Conservation (phyloP, 495 filamentous ascomycete species). For the Chaetomium tenue region DNA sequence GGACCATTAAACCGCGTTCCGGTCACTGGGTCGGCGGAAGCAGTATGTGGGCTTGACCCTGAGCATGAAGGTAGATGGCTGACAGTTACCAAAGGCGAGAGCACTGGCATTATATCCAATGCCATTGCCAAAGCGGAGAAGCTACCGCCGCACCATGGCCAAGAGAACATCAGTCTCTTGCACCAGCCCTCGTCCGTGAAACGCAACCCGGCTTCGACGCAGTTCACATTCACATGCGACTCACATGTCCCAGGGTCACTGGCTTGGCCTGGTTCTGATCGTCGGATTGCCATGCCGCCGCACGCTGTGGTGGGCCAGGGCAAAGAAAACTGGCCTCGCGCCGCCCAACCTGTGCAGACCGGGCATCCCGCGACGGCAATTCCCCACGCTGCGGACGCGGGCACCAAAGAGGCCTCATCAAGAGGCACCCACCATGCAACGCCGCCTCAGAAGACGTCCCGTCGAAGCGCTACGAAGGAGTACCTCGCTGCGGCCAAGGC, state of each 20-base stretch:
- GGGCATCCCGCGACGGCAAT: slow-evolving; percentile 5
- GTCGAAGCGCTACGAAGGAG: slow-evolving; percentile 26
- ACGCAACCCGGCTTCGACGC: slow-evolving; percentile 63
- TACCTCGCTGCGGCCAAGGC: slow-evolving; percentile 36
- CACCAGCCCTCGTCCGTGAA: slow-evolving; percentile 64
- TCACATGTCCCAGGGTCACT: slow-evolving; percentile 50
- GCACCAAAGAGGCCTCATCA: slow-evolving; percentile 19
- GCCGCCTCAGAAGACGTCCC: slow-evolving; percentile 21
- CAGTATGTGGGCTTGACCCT: slow-evolving; percentile 40
- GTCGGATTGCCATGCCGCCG: slow-evolving; percentile 16
- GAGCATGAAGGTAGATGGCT: background rate
- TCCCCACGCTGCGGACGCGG: slow-evolving; percentile 10
- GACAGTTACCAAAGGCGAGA: slow-evolving; percentile 38
- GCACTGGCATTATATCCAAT: slow-evolving; percentile 77
- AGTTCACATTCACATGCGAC: slow-evolving; percentile 91
- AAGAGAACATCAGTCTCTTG: slow-evolving; percentile 73
- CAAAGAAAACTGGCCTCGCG: slow-evolving; percentile 25
- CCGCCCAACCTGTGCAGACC: slow-evolving; percentile 17
- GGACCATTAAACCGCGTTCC: slow-evolving; percentile 45
- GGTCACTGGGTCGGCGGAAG: slow-evolving; percentile 42
- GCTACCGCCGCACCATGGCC: slow-evolving; percentile 57
- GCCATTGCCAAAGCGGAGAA: slow-evolving; percentile 89
- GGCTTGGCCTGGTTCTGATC: slow-evolving; percentile 58
- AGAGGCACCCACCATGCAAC: slow-evolving; percentile 18
- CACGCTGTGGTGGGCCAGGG: slow-evolving; percentile 15